Evolutionary conservation across 1,284 basidiomycete species (phyloP), one percentile per base, ranked within the genome.

Genomic region (Papiliotrema laurentii): DNA sequence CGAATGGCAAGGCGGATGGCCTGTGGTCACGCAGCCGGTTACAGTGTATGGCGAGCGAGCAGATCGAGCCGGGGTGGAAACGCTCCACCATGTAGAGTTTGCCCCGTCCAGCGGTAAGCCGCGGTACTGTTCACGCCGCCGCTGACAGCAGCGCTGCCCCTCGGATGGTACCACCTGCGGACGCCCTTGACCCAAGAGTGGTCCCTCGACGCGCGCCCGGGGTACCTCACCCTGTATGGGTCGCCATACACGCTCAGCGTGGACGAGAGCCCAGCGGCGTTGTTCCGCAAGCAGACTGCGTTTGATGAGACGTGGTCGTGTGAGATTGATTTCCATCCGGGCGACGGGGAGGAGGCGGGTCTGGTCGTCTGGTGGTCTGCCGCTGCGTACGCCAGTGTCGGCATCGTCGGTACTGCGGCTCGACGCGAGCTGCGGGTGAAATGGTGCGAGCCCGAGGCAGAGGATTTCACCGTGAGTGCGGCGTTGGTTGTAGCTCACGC

Each of bases 1-100:
- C 21, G 51, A 56, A 34, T 62, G 60, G 60, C 34, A 48, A 14
- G 56, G 59, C 19, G 60, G 49, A 28, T 62, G 60, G 60, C 58
- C 60, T 1, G 47, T 56, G 16, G 47, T 62, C 25, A 62, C 60
- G 39, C 22, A 22, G 10, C 36, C 49, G 5, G 39, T 54, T 16
- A 40, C 33, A 28, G 18, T 53, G n/a, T n/a, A n/a, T n/a, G n/a
- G n/a, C n/a, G n/a, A n/a, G n/a, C n/a, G n/a, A n/a, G n/a, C n/a
- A n/a, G n/a, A n/a, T n/a, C n/a, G n/a, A n/a, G n/a, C n/a, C n/a
- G n/a, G n/a, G n/a, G n/a, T n/a, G n/a, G n/a, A n/a, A n/a, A n/a
- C n/a, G n/a, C n/a, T n/a, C n/a, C n/a, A n/a, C n/a, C n/a, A n/a
- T n/a, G n/a, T n/a, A n/a, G n/a, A n/a, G n/a, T n/a, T n/a, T n/a